Evolutionary conservation across 2,329 filamentous ascomycete species (phyloP).

Genomic region (Colletotrichum echinochloae): DNA sequence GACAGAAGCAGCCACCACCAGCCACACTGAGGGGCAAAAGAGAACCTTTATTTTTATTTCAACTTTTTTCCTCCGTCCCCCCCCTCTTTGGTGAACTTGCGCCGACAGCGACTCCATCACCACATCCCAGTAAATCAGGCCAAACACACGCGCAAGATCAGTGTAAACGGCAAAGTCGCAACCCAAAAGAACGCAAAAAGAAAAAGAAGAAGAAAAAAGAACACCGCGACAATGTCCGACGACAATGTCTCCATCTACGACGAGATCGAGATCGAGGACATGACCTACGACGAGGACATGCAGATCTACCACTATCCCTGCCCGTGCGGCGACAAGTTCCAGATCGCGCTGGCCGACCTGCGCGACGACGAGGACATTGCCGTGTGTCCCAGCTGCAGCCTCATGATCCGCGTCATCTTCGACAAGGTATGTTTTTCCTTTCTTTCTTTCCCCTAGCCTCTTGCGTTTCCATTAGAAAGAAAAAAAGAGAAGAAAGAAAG

Average conservation of each 20-base stretch:
- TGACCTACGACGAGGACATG: conserved; percentile 86
- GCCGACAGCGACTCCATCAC: conserved; percentile 29
- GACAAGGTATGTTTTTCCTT: conserved; percentile 71
- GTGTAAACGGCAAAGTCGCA: neutral
- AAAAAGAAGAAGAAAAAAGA: neutral
- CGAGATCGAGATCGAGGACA: conserved; percentile 98
- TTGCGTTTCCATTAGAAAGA: no score
- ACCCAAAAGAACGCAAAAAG: neutral
- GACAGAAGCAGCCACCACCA: neutral
- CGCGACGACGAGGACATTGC: conserved; percentile 92
- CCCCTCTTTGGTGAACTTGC: neutral
- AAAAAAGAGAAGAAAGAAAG: no score
- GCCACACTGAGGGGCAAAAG: conserved; percentile 41
- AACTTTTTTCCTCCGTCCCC: neutral
- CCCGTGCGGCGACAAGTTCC: conserved; percentile 96
- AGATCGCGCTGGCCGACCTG: conserved; percentile 87
- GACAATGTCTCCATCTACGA: conserved; percentile 86
- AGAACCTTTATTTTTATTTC: neutral
- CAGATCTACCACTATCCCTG: conserved; percentile 97
- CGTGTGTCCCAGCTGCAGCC: conserved; percentile 96
- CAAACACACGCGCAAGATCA: neutral
- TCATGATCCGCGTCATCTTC: conserved; percentile 97
- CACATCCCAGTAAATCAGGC: neutral
- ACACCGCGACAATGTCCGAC: conserved; percentile 65
- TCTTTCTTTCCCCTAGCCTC: no score